Evolutionary conservation across 306 rosid genomes (phyloP).

Genomic region (Cicer cuneatum): DNA sequence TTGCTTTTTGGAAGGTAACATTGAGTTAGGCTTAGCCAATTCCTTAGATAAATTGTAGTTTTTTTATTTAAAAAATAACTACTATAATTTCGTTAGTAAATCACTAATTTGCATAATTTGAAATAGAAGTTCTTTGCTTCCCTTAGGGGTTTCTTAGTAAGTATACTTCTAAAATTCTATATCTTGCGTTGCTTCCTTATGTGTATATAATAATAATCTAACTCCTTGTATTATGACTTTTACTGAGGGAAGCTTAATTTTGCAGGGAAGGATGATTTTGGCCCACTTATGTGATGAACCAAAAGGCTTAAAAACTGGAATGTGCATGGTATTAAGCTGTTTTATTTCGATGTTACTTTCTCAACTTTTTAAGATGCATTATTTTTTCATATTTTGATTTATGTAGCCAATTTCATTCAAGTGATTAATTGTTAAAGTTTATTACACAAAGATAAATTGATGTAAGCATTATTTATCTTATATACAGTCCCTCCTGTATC

Average conservation of each 20-base stretch:
- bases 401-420: slow-evolving; percentile 3
- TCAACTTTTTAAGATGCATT: slow-evolving; percentile 23
- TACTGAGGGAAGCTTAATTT: slow-evolving; percentile 50
- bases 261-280: slow-evolving; percentile 96
- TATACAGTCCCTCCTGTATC: slow-evolving; percentile 82
- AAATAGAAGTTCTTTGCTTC: background rate
- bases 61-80: background rate
- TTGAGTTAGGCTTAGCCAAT: background rate
- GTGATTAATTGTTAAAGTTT: slow-evolving; percentile 7
- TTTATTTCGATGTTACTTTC: slow-evolving; percentile 31
- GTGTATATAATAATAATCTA: slow-evolving; percentile 11
- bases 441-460: slow-evolving; percentile 26
- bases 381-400: slow-evolving; percentile 7
- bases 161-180: slow-evolving; percentile 3
- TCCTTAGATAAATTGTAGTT: background rate
- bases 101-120: slow-evolving; percentile 10
- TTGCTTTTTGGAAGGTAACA: background rate
- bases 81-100: slow-evolving; percentile 5
- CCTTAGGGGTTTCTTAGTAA: background rate
- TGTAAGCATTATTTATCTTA: slow-evolving; percentile 28
- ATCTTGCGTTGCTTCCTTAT: slow-evolving; percentile 24
- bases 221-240: slow-evolving; percentile 22
- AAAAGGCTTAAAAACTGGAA: slow-evolving; percentile 96
- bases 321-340: slow-evolving; percentile 88
- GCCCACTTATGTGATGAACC: slow-evolving; percentile 98